Base-by-base conservation (phyloP, 306 rosid genomes). In the Sicyos baderoa region DNA sequence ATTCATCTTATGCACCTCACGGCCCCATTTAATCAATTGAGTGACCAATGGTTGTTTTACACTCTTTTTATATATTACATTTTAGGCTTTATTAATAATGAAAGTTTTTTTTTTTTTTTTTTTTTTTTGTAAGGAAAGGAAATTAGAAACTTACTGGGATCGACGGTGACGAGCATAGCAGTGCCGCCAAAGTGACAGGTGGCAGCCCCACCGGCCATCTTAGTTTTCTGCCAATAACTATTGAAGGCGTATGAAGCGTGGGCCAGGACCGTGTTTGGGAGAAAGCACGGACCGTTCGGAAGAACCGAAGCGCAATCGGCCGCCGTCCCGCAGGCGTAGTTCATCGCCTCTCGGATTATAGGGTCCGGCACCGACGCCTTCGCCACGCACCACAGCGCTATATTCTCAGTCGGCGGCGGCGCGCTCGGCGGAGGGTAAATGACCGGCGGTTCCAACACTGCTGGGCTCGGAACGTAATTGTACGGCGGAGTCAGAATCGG, bases 291-390 rank as follows among this genome's bases (percentile, higher is more conserved):
- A 23, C 99, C 97, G 51, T 60, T 75, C 45, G 97, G 95, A 75
- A 23, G 78, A 74, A 93, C 77, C 0, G 97, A 76, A 47, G 16
- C 65, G 9, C 99, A 93, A 45, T 88, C 91, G 0, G 97, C 99
- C 55, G 89, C 99, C 1, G 95, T 85, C 75, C 88, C 88, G 35
- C 99, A 93, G 0, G 97, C 99, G 45, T 93, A 93, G 64, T 84
- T 87, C 99, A 93, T 88, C 7, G 99, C 99, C 74, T 93, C 99
- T 77, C 84, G 81, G 47, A 90, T 65, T 66, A 93, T 93, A 23
- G 97, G 99, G 79, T 90, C 99, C 0, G 99, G 99, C 54, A 90
- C 99, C 6, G 99, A 68, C 0, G 99, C 89, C 89, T 93, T 90
- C 8, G 91, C 99, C 72, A 93, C 99, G 58, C 99, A 93, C 99